phyloP scores from a whole-genome alignment of 805 yeast species.

The Cyberlindnera euphorbiae region DNA sequence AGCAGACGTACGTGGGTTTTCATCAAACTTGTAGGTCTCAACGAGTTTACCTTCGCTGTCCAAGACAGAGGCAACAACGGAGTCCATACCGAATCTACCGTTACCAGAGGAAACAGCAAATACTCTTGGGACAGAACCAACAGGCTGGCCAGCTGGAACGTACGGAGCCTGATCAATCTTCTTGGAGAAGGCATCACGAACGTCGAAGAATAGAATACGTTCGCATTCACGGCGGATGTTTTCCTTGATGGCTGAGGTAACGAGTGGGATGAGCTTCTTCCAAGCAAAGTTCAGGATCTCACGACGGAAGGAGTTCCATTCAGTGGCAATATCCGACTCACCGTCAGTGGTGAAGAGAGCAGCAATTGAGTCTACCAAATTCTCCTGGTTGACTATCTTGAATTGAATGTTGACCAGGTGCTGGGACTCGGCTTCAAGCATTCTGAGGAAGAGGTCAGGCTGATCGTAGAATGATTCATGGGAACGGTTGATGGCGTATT shows the following conservation, averaged over 20 bases:
- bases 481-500: slow-evolving; percentile 80
- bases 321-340: slow-evolving; percentile 64
- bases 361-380: slow-evolving; percentile 41
- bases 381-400: slow-evolving; percentile 35
- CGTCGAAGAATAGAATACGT: slow-evolving; percentile 58
- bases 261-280: slow-evolving; percentile 58
- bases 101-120: slow-evolving; percentile 81
- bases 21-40: slow-evolving; percentile 74
- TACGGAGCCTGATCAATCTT: slow-evolving; percentile 92
- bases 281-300: slow-evolving; percentile 62
- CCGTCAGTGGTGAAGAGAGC: slow-evolving; percentile 69
- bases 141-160: slow-evolving; percentile 68
- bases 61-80: slow-evolving; percentile 75
- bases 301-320: slow-evolving; percentile 80
- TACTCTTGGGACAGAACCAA: slow-evolving; percentile 82
- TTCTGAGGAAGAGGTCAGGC: slow-evolving; percentile 82
- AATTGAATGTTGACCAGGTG: slow-evolving; percentile 69
- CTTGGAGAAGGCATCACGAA: slow-evolving; percentile 63
- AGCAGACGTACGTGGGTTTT: slow-evolving; percentile 50
- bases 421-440: slow-evolving; percentile 84
- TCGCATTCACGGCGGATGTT: slow-evolving; percentile 74
- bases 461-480: slow-evolving; percentile 65
- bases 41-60: slow-evolving; percentile 77
- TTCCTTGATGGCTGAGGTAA: slow-evolving; percentile 76
- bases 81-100: slow-evolving; percentile 76